Conservation (phyloP, 345 rosid genomes). For the Eucalyptus shirleyi region DNA sequence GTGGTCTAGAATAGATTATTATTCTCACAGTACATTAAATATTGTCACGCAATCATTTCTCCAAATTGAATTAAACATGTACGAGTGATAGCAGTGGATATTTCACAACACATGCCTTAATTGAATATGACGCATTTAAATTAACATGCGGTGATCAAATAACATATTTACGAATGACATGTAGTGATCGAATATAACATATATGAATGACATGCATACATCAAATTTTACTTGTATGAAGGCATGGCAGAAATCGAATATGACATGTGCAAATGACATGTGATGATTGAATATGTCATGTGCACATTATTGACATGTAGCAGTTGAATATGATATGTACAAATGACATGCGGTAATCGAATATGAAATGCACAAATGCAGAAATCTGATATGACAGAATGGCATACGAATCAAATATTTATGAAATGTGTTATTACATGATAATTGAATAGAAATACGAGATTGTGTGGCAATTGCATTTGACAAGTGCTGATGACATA, state of each 20-base stretch:
- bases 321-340: background rate
- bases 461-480: background rate
- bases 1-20: rapidly evolving
- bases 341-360: background rate
- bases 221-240: background rate
- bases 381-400: background rate
- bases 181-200: background rate
- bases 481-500: background rate
- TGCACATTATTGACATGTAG: background rate
- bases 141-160: background rate
- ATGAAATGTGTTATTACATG: background rate
- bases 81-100: background rate
- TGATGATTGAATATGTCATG: background rate
- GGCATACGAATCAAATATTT: background rate
- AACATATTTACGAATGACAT: background rate
- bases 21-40: too few relatives aligned
- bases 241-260: background rate
- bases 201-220: background rate
- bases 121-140: background rate
- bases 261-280: background rate
- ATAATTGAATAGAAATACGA: background rate
- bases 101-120: background rate
- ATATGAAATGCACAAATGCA: background rate
- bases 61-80: background rate
- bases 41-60: too few relatives aligned